These are phyloP conservation scores for Pleurozium schreberi DNA, from an alignment of 225 moss, liverwort and hornwort genomes.

Conservation along the genomic window DNA sequence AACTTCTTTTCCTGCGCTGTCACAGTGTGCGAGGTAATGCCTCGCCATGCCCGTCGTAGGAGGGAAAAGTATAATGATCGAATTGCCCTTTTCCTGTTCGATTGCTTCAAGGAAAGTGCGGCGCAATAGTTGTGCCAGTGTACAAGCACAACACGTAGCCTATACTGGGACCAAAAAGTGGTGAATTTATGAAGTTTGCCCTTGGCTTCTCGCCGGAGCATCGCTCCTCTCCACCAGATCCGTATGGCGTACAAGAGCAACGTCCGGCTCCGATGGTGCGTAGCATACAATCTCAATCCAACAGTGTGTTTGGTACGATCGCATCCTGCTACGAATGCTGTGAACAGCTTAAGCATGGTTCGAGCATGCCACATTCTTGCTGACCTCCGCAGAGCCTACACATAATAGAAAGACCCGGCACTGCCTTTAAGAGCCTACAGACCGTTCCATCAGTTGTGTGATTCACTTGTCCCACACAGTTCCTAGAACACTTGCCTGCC, in stretches of 20 bases:
- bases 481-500: background rate
- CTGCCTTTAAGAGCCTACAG: background rate
- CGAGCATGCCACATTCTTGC: slow-evolving; percentile 47
- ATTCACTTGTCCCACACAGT: background rate
- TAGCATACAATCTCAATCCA: slow-evolving; percentile 29
- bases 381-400: slow-evolving; percentile 53
- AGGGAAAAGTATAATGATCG: slow-evolving; percentile 44
- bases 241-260: slow-evolving; percentile 35
- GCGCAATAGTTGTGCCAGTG: slow-evolving; percentile 35
- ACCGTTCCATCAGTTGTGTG: background rate
- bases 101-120: slow-evolving; percentile 20
- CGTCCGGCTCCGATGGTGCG: slow-evolving; percentile 35
- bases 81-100: slow-evolving; percentile 48
- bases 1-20: slow-evolving; percentile 18
- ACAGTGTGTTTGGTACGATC: slow-evolving; percentile 25
- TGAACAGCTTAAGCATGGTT: slow-evolving; percentile 37
- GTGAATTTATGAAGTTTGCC: slow-evolving; percentile 27
- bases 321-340: slow-evolving; percentile 43
- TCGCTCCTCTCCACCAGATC: slow-evolving; percentile 45
- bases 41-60: slow-evolving; percentile 64
- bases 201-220: slow-evolving; percentile 31
- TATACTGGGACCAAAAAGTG: slow-evolving; percentile 16
- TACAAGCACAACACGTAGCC: slow-evolving; percentile 19
- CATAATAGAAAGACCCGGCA: background rate
- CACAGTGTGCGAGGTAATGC: slow-evolving; percentile 12